A percentile compares a stretch with the other conserved stretches of the same genome.
Conservation (phyloP, 352 stramenopile genomes). For the Pythium sukuiense region DNA sequence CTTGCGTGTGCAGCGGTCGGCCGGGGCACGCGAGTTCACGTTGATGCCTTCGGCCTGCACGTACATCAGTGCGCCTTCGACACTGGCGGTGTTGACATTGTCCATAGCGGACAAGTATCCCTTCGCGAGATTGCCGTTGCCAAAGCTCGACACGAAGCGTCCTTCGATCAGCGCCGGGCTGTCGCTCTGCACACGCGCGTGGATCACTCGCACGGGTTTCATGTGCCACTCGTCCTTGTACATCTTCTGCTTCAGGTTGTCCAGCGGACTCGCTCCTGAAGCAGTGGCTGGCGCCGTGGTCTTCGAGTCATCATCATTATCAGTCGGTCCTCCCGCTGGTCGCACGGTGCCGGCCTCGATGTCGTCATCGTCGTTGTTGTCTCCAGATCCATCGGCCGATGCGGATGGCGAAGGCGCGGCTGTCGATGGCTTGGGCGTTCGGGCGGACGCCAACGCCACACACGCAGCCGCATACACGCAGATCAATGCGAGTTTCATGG, state of each 20-base stretch:
- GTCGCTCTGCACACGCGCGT: constrained; percentile 79
- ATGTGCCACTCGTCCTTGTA: constrained; percentile 65
- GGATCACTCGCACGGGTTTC: constrained; percentile 54
- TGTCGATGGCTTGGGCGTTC: constrained; percentile 5
- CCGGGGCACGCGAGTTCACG: constrained; percentile 42
- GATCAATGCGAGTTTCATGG: constrained; percentile 24
- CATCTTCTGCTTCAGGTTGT: constrained; percentile 20
- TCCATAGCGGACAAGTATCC: constrained; percentile 57
- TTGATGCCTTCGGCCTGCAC: constrained; percentile 85
- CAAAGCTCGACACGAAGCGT: constrained; percentile 68
- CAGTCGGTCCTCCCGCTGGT: background rate
- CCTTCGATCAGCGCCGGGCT: constrained; percentile 55
- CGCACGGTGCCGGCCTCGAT: constrained; percentile 17
- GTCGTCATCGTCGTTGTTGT: background rate
- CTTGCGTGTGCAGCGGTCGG: constrained; percentile 60
- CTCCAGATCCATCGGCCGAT: constrained; percentile 9
- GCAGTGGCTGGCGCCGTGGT: background rate
- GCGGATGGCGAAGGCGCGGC: background rate
- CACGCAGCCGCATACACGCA: constrained; percentile 19
- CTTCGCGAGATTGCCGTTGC: constrained; percentile 43
- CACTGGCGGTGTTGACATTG: constrained; percentile 35
- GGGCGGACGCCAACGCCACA: constrained; percentile 3
- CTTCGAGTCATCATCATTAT: background rate
- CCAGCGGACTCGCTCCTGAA: constrained; percentile 17
- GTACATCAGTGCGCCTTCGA: constrained; percentile 83